Percentiles rank a stretch among this genome's conserved stretches.
Conservation (phyloP, 805 yeast genomes). For the Candida tallmaniae region DNA sequence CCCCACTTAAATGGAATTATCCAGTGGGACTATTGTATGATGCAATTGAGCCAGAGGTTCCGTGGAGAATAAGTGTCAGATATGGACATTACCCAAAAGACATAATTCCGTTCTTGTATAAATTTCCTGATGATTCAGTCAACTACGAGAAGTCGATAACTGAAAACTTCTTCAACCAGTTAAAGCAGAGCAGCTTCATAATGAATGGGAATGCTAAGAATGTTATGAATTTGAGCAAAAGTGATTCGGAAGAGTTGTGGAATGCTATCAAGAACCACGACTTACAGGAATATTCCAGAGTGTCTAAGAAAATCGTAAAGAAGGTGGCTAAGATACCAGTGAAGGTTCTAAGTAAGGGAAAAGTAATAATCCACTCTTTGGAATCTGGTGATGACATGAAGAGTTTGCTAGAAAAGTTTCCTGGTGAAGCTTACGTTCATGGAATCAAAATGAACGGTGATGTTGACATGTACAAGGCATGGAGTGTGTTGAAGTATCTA, state of each 20-base stretch:
- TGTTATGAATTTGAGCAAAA: conserved; percentile 71
- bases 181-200: conserved; percentile 78
- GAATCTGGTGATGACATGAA: conserved; percentile 1
- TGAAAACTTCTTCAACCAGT: conserved; percentile 65
- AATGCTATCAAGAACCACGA: conserved; percentile 38
- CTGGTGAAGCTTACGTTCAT: conserved; percentile 21
- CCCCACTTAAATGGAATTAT: conserved; percentile 70
- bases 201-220: conserved; percentile 73
- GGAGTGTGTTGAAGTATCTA: conserved; percentile 29
- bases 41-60: conserved; percentile 24
- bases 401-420: not conserved
- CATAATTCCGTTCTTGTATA: conserved; percentile 24
- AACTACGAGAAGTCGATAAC: conserved; percentile 31
- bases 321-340: conserved; percentile 42
- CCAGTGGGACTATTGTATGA: conserved; percentile 74
- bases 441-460: conserved; percentile 21
- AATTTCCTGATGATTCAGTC: conserved; percentile 8
- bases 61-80: conserved; percentile 29
- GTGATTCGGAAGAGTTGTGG: conserved; percentile 59
- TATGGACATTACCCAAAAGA: conserved; percentile 24
- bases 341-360: conserved; percentile 38
- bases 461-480: conserved; percentile 17
- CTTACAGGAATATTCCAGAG: conserved; percentile 18
- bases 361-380: conserved; percentile 24
- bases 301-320: conserved; percentile 22